Conservation (phyloP, 345 rosid species). For the Syzygium grande region DNA sequence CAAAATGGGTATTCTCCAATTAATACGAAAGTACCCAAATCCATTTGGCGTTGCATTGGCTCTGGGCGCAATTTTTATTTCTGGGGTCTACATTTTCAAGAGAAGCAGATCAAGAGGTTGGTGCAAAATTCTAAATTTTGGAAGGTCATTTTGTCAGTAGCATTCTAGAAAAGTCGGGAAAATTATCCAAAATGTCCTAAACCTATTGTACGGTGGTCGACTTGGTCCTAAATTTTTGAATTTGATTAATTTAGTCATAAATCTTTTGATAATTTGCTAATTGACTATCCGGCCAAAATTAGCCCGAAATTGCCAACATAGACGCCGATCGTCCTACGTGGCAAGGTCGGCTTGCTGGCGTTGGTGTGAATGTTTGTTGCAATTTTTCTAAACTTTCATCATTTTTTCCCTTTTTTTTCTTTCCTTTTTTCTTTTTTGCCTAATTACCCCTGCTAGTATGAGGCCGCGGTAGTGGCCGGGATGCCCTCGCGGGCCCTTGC, state of each 20-base stretch:
- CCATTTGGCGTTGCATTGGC: background rate
- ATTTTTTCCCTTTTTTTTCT: too few relatives aligned
- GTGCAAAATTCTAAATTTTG: background rate
- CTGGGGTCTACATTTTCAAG: background rate
- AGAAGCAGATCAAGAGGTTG: background rate
- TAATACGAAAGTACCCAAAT: background rate
- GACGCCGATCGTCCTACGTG: accelerated
- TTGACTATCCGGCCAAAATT: too few relatives aligned
- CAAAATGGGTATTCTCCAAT: background rate
- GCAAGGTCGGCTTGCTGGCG: accelerated
- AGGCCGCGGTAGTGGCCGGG: background rate
- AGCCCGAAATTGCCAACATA: accelerated
- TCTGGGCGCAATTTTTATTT: background rate
- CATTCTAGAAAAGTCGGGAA: background rate
- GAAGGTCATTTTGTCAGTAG: background rate
- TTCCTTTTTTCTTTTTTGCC: too few relatives aligned
- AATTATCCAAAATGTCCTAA: too few relatives aligned
- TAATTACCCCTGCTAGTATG: background rate
- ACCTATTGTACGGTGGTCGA: background rate
- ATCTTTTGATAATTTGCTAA: background rate
- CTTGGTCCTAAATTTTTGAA: too few relatives aligned
- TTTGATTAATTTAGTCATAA: too few relatives aligned
- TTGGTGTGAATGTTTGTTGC: background rate
- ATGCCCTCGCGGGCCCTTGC: too few relatives aligned
- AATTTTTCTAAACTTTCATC: accelerated